These are phyloP conservation scores for Leccinum subtestaceum DNA, from an alignment of 768 basidiomycete genomes.

Conservation along the genomic window DNA sequence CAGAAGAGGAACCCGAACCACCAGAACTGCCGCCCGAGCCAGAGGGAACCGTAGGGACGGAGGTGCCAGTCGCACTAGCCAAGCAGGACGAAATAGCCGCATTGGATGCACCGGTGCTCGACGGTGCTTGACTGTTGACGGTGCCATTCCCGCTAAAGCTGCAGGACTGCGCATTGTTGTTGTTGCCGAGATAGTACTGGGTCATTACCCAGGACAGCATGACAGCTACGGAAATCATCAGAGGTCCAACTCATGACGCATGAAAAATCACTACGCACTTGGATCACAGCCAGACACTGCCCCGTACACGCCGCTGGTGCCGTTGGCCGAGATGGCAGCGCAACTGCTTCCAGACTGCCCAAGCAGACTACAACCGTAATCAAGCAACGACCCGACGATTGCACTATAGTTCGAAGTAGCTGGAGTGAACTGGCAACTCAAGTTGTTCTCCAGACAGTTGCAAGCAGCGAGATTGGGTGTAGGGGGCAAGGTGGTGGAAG, in stretches of 20 bases:
- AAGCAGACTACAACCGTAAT: conserved; percentile 67
- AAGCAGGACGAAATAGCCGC: conserved; percentile 67
- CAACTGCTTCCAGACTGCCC: conserved; percentile 62
- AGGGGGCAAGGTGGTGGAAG: conserved; percentile 69
- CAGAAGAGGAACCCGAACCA: conserved; percentile 24
- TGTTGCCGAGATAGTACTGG: conserved; percentile 65
- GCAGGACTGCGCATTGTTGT: conserved; percentile 61
- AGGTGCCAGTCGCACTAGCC: conserved; percentile 58
- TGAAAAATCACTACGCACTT: conserved; percentile 41
- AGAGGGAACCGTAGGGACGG: conserved; percentile 48
- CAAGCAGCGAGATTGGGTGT: conserved; percentile 85
- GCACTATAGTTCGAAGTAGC: conserved; percentile 55
- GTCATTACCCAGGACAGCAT: conserved; percentile 84
- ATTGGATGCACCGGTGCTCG: conserved; percentile 46
- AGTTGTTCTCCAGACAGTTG: conserved; percentile 61
- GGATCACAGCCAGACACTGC: conserved; percentile 76
- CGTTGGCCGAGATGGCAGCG: conserved; percentile 67
- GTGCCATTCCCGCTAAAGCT: conserved; percentile 85
- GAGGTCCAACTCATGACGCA: not conserved
- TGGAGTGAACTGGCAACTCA: conserved; percentile 75
- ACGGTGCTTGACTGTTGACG: conserved; percentile 54
- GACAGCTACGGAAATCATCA: conserved; percentile 45
- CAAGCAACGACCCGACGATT: conserved; percentile 58
- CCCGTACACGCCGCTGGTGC: conserved; percentile 74
- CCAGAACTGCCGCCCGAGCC: conserved; percentile 2